Evolutionary conservation across 805 yeast genomes (phyloP), one percentile per base, ranked within the genome.

Genomic region (Candida ortonii): DNA sequence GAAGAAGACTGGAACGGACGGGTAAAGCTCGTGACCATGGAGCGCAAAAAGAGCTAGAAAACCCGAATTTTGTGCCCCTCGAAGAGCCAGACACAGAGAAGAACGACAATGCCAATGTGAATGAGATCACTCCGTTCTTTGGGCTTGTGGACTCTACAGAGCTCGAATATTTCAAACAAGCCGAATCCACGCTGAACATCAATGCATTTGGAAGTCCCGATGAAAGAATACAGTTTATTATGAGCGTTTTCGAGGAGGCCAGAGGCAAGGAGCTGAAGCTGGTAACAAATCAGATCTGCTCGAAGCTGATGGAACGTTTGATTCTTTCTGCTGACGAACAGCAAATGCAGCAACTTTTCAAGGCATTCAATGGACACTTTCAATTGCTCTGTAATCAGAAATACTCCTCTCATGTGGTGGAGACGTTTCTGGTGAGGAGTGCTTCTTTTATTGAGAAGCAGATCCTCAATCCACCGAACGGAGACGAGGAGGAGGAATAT

Each of bases 231-330:
- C 80, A 82, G 2, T 88, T 90, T 52, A 78, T 86, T 19, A 60
- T 71, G 3, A 80, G 93, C 49, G 84, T 90, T 2, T 70, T 89
- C 46, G 90, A 82, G 45, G 98, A 93, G 64, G 74, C 88, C 15
- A 69, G 72, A 30, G 96, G 96, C 2, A 88, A 89, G 50, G 97
- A 90, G 60, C 66, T 93, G 47, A 90, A 93, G 59, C 68, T 90
- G 25, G 96, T 84, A 4, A 90, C 96, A 3, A 89, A 90, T 53
- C 97, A 89, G 54, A 87, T 90, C 38, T 88, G 97, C 59, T 90
- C 97, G 16, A 90, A 90, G 57, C 68, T 93, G 39, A 71, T 93
- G 68, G 98, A 90, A 61, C 70, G 98, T 53, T 64, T 90, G 41
- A 73, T 90, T n/a, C 61, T 84, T 25, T 63, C 67, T 13, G 81